Base-by-base conservation (phyloP, 140 eudicot genomes). In the Bidens hawaiensis region DNA sequence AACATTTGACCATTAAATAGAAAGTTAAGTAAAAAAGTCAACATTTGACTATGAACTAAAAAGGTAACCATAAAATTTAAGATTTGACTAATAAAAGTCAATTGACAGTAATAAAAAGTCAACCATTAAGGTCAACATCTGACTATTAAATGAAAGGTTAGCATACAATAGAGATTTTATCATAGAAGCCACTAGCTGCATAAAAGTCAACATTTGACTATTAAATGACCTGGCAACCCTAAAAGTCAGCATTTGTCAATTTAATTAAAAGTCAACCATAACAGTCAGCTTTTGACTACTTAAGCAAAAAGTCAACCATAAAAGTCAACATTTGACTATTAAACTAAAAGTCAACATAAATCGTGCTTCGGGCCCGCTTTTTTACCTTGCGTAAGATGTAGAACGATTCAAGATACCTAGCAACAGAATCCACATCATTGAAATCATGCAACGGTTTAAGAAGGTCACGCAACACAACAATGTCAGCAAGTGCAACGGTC, bases 401-500 rank as follows among this genome's bases (percentile, higher is more conserved):
- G 34, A 81, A 81, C 3, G 83, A 81, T 34, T 81, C 83, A 0
- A 81, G 65, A 73, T 77, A 73, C 34, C 38, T 72, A 65, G 77
- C 53, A 33, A 81, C 67, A 0, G 75, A 49, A 16, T 59, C 54
- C 18, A 80, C 59, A 64, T 81, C 86, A 34, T 15, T 60, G 36
- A 81, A 40, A 56, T 77, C 80, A 52, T 18, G 47, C 40, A 76
- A 27, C 38, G 80, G 78, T 64, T 58, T 76, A 11, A 81, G 80
- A 47, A 81, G 83, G 56, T 77, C 58, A 10, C 77, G 67, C 8
- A 81, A 56, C 22, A 81, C 77, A 45, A 69, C 82, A 31, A 81
- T 54, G 18, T 81, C 86, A 19, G 86, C 73, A n/a, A 81, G 69
- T 3, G 86, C 86, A 10, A 81, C 86, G 0, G 86, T 81, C 80